Evolutionary conservation across 2,329 filamentous ascomycete genomes (phyloP), one percentile per base, ranked within the genome.

Genomic region (Colletotrichum incanum): DNA sequence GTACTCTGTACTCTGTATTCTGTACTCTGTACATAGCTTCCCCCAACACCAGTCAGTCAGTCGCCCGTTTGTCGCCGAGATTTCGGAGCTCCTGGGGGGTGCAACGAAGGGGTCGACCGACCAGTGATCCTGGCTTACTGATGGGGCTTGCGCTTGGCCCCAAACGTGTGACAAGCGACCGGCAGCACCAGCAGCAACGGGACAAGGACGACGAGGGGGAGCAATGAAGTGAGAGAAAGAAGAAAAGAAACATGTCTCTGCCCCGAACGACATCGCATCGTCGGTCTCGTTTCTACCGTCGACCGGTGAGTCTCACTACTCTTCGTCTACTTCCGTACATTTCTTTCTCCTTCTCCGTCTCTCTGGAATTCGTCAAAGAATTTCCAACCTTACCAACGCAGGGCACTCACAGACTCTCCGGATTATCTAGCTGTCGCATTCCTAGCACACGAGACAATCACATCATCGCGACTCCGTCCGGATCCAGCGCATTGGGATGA

Each of bases 391-490:
- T 47, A 14, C 45, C 58, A 49, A 54, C 58, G 39, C 34, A 20
- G 52, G 31, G 58, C 65, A 52, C 47, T 12, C 56, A 56, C 55
- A 62, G 45, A 54, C 26, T 41, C 18, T 54, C 47, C 47, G 59
- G 39, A 60, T 64, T 61, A 47, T 55, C 39, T 41, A 55, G 59
- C 50, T 52, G 65, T 49, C 52, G 59, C 65, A 64, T 72, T 72
- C 59, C 69, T 60, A 28, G 31, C 59, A 72, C 65, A 72, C 65
- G 65, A 72, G 69, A 72, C 69, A 72, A 72, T 72, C 59, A 72
- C 69, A 72, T 72, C 59, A 69, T 72, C 65, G 59, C 54, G 39
- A 69, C 65, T 47, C 52, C 59, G 55, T 64, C 69, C 69, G 65
- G 59, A 64, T 65, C 59, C 69, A 64, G 59, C 69, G 69, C 65